Evolutionary conservation across 495 filamentous ascomycete genomes (phyloP).

Genomic region (Penicillium psychrofluorescens): DNA sequence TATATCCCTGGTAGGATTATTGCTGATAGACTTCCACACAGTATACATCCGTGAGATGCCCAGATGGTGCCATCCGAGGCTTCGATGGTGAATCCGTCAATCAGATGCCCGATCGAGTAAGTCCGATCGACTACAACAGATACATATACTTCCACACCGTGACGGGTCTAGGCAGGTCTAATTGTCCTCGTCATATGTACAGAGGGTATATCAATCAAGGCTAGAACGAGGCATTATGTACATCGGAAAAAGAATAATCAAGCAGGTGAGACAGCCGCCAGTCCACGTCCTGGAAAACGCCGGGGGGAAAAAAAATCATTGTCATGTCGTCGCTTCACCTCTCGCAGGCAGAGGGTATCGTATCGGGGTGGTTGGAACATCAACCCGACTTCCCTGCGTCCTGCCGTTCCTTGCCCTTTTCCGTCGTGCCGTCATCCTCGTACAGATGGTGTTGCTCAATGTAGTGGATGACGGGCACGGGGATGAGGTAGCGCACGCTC

Average conservation of each 20-base stretch:
- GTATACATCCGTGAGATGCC: not conserved
- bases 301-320: too few relatives aligned
- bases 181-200: constrained; percentile 8
- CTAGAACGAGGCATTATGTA: constrained; percentile 7
- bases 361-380: constrained; percentile 1
- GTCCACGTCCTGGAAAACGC: not conserved
- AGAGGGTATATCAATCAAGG: not conserved
- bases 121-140: not conserved
- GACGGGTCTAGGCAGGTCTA: constrained; percentile 5
- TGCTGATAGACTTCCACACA: too few relatives aligned
- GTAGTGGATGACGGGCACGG: constrained; percentile 64
- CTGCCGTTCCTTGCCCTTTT: constrained; percentile 32
- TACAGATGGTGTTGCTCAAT: constrained; percentile 72
- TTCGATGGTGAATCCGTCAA: constrained; percentile 3
- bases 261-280: not conserved
- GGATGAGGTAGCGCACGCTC: constrained; percentile 63
- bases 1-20: not conserved
- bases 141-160: constrained; percentile 1
- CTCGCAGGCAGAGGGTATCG: constrained; percentile 15
- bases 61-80: constrained; percentile 17
- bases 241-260: not conserved
- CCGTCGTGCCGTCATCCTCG: constrained; percentile 49
- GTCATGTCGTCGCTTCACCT: too few relatives aligned
- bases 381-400: constrained; percentile 13
- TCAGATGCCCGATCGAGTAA: not conserved